Base-by-base conservation (phyloP, 768 basidiomycete genomes). In the Calocera viscosa region DNA sequence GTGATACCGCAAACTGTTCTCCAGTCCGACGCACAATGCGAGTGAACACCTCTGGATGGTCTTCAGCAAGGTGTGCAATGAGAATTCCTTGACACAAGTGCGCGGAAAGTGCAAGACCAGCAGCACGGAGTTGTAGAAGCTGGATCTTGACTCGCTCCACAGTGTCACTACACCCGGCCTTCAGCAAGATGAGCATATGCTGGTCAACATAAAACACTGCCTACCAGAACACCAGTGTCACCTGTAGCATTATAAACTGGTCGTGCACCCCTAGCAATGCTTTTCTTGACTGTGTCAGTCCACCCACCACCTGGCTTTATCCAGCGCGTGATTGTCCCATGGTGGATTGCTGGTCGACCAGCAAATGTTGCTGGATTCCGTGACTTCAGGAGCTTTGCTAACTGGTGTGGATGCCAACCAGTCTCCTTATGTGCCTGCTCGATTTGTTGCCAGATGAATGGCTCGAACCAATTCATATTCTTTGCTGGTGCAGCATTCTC, bases 51-150 rank as follows among this genome's bases (percentile, higher is more conserved):
- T 72, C 69, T 0, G 78, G 76, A 14, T 43, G 63, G 10, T 65
- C 64, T 19, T 71, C 22, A 11, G 68, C 17, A 40, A 78, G 73
- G 2, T 49, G 68, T 0, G 74, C 75, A 35, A 78, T 66, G 49
- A 78, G 72, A n/a, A 78, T 67, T 0, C 68, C 77, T 0, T 73
- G 71, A 3, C 72, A 70, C 2, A 74, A 73, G 16, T 72, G 35
- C 3, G 77, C 24, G 2, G 71, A 70, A 1, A 79, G 38, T 5
- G 74, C 40, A 12, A 70, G 67, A 0, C 73, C 72, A 11, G 67
- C 39, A 1, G 69, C 70, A 17, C 72, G 71, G 17, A 77, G 35
- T 1, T 39, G 32, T 10, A 12, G 32, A 11, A 69, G 67, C 26
- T 60, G 53, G 2, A 30, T 28, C 26, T 60, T 60, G 53, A 60